Percentiles rank a stretch among this genome's conserved stretches.
These are phyloP conservation scores for Trichoderma atrobrunneum DNA, from an alignment of 2,329 filamentous ascomycete genomes.

Conservation along the genomic window DNA sequence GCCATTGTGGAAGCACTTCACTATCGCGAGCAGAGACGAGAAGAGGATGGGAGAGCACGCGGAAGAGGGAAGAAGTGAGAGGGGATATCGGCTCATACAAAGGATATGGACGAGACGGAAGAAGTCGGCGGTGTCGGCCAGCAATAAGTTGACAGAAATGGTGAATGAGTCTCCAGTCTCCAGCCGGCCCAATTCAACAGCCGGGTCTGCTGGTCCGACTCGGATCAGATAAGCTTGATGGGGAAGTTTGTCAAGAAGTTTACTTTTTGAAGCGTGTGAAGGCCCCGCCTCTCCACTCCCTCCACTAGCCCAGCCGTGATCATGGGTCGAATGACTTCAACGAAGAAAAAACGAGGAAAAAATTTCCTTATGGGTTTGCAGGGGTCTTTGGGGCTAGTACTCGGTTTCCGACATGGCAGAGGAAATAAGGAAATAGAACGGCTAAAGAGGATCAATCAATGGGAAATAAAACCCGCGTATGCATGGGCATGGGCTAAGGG, in stretches of 20 bases:
- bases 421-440: not conserved
- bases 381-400: not conserved
- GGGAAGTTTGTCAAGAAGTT: not conserved
- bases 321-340: not conserved
- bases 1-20: conserved; percentile 45
- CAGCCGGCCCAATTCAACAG: conserved; percentile 9
- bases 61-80: not conserved
- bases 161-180: not conserved
- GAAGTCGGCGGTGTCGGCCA: not conserved
- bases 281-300: not conserved
- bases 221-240: conserved; percentile 18
- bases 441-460: not conserved
- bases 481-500: not conserved
- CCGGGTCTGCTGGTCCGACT: not conserved
- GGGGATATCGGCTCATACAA: conserved; percentile 5
- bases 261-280: not conserved
- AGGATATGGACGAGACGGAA: not conserved
- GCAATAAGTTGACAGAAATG: not conserved
- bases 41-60: not conserved
- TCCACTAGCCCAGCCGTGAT: not conserved
- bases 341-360: not conserved
- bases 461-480: not conserved
- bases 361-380: not conserved
- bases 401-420: not conserved
- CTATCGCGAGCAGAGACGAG: not conserved